Base-by-base conservation (phyloP, 345 rosid species). In the Gossypium anomalum region DNA sequence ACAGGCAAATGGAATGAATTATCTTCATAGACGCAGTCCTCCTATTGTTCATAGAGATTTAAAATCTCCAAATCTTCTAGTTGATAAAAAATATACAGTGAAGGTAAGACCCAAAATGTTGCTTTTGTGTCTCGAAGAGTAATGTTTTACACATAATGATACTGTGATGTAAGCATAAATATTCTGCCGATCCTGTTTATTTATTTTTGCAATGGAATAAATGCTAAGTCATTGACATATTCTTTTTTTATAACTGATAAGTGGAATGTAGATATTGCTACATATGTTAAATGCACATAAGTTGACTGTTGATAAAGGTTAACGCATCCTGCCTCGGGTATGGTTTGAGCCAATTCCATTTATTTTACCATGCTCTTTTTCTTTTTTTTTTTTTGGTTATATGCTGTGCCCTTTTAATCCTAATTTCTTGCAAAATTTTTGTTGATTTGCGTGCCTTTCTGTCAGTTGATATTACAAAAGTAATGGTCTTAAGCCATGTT, bases 1-100 rank as follows among this genome's bases (percentile, higher is more conserved):
- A 55, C 92, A 96, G 99, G 99, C 99, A 61, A 92, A 88, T 83
- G 99, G 99, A 78, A 92, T 96, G 99, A 96, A 96, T 86, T 96
- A 96, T 84, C 99, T 96, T 76, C 99, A 96, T 80, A 89, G 80
- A 72, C 91, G 87, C 61, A 93, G 89, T 67, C 98, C 99, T 75
- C 98, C 99, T 15, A 88, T 96, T 66, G 97, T 96, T 60, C 99
- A 96, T 80, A 90, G 99, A 79, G 99, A 96, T 84, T 79, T 96
- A 72, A 96, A 96, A 82, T 96, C 99, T 77, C 98, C 98, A 48
- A 96, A 96, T 84, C 93, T 96, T 76, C 80, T 96, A 86, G 99
- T 96, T 64, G 98, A 96, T 86, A 96, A 84, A 82, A 96, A 96
- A 69, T 96, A 93, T 77, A 96, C 99, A 0, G 99, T 96, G 81